phyloP scores from a whole-genome alignment of 306 rosid species.

The Inga leiocalycina region DNA sequence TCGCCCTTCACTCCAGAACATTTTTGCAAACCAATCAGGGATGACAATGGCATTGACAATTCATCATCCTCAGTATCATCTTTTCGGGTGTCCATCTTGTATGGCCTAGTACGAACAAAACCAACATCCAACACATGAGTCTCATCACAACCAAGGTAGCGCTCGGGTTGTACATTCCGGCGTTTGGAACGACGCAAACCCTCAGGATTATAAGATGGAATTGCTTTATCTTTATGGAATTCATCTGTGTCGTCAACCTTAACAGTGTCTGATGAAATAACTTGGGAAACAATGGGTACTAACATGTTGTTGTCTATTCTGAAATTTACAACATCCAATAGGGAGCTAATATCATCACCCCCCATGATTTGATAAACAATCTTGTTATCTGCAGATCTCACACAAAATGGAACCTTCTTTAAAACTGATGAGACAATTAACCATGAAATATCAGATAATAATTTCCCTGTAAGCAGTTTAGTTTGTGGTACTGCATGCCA shows the following conservation, averaged over 20 bases:
- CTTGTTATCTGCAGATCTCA: slow-evolving; percentile 66
- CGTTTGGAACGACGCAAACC: slow-evolving; percentile 91
- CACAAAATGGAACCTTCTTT: slow-evolving; percentile 60
- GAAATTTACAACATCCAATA: slow-evolving; percentile 53
- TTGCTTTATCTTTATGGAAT: slow-evolving; percentile 31
- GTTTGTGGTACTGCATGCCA: slow-evolving; percentile 61
- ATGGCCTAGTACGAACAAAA: slow-evolving; percentile 58
- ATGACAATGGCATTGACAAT: slow-evolving; percentile 58
- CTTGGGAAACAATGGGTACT: slow-evolving; percentile 53
- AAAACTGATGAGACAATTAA: slow-evolving; percentile 62
- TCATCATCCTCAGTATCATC: slow-evolving; percentile 50
- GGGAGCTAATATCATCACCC: slow-evolving; percentile 29
- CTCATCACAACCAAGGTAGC: slow-evolving; percentile 72
- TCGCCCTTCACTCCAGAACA: slow-evolving; percentile 20
- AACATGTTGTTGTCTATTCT: slow-evolving; percentile 49
- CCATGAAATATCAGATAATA: slow-evolving; percentile 80
- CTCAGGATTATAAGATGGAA: slow-evolving; percentile 40
- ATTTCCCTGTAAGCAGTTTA: slow-evolving; percentile 69
- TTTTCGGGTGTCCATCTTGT: slow-evolving; percentile 45
- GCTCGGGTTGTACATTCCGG: slow-evolving; percentile 81
- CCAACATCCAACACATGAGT: slow-evolving; percentile 68
- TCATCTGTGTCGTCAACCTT: slow-evolving; percentile 33
- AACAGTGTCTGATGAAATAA: slow-evolving; percentile 39
- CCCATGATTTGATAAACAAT: slow-evolving; percentile 69
- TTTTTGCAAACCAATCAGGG: slow-evolving; percentile 43